Evolutionary conservation across 371 early-diverging fungal genomes (phyloP).

Genomic region (Batkoa obscura): DNA sequence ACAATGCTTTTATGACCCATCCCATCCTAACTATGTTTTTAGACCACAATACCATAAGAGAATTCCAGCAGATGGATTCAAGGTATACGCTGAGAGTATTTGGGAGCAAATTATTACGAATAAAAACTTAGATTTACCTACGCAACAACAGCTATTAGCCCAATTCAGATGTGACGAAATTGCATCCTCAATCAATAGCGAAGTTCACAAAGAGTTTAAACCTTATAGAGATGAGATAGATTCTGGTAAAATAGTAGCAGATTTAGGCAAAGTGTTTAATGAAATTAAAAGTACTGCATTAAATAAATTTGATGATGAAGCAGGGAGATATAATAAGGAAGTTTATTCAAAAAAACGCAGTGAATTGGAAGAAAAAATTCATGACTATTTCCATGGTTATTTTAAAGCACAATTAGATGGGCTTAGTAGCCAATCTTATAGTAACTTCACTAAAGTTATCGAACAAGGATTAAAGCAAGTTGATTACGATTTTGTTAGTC

Average conservation of each 20-base stretch:
- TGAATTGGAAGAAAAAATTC: constrained; percentile 57
- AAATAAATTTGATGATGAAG: constrained; percentile 66
- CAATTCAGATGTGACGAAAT: constrained; percentile 98
- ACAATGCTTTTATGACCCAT: constrained; percentile 47
- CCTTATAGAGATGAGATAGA: constrained; percentile 48
- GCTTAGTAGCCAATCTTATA: constrained; percentile 44
- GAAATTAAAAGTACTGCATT: constrained; percentile 36
- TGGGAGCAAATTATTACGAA: constrained; percentile 89
- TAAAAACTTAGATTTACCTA: constrained; percentile 91
- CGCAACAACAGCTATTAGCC: constrained; percentile 91
- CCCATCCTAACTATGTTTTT: constrained; percentile 60
- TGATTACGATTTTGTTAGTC: constrained; percentile 29
- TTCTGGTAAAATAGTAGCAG: constrained; percentile 49
- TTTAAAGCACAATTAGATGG: constrained; percentile 77
- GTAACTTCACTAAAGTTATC: constrained; percentile 25
- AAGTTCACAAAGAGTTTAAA: constrained; percentile 36
- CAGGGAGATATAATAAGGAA: constrained; percentile 70
- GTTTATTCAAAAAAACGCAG: constrained; percentile 73
- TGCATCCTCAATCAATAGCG: constrained; percentile 37
- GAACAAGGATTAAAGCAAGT: constrained; percentile 18
- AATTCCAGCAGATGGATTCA: constrained; percentile 91
- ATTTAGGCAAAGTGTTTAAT: constrained; percentile 48
- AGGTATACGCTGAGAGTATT: constrained; percentile 69
- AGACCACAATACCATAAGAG: constrained; percentile 68
- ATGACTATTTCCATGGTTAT: constrained; percentile 50